phyloP scores from a whole-genome alignment of 306 rosid species.

The Lupinus albus region DNA sequence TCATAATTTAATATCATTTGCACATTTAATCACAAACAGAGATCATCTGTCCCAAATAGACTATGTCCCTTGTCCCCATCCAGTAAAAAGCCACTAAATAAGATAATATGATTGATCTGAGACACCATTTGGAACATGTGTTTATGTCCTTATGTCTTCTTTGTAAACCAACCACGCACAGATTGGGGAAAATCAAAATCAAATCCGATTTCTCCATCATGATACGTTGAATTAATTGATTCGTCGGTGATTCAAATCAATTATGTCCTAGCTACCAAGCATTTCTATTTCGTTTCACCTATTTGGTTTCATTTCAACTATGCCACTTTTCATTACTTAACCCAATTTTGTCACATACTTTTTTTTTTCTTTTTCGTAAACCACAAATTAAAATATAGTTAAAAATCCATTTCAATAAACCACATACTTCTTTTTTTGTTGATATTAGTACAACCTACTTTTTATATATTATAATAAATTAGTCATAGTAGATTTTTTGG shows the following conservation, averaged over 20 bases:
- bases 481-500: too few species aligned
- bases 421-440: too few species aligned
- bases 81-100: too few species aligned
- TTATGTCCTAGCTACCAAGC: conserved; percentile 44
- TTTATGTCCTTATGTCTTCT: too few species aligned
- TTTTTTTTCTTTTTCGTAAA: background rate
- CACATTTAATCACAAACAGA: background rate
- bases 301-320: conserved; percentile 10
- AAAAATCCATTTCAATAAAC: too few species aligned
- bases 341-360: background rate
- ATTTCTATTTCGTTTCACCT: background rate
- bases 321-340: background rate
- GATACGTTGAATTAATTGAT: conserved; percentile 48
- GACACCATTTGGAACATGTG: too few species aligned
- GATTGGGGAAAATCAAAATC: conserved; percentile 36
- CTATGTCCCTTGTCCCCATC: too few species aligned
- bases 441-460: too few species aligned
- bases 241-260: conserved; percentile 65
- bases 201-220: conserved; percentile 48
- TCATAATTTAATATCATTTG: background rate
- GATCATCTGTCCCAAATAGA: too few species aligned
- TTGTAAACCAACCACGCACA: background rate
- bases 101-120: too few species aligned
- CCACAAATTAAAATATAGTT: background rate
- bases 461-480: too few species aligned